Evolutionary conservation across 108 stramenopile species (phyloP).

Genomic region (Conticribra guillardii): DNA sequence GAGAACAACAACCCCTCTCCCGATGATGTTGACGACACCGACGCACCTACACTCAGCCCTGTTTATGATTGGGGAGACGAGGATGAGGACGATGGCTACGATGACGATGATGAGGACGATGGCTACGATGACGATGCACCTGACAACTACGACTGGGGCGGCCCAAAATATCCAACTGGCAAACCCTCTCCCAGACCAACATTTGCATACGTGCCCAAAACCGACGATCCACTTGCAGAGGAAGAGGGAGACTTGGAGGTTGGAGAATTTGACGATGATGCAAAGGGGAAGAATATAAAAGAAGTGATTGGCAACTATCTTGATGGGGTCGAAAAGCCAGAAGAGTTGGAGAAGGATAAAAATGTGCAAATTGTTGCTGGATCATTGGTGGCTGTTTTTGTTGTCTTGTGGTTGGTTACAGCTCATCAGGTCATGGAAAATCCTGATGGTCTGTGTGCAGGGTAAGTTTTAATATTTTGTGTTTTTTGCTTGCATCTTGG

Average conservation of each 20-base stretch:
- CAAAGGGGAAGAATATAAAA: constrained; percentile 11
- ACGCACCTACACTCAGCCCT: not conserved
- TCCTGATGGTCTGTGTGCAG: constrained; percentile 49
- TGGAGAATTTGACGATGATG: not conserved
- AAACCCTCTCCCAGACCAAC: constrained; percentile 16
- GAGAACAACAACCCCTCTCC: not conserved
- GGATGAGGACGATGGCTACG: not conserved
- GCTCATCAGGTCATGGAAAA: constrained; percentile 46
- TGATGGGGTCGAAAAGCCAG: constrained; percentile 33
- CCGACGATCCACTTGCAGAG: constrained; percentile 6
- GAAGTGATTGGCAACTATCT: constrained; percentile 29
- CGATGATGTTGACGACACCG: not conserved
- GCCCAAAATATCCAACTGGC: not conserved
- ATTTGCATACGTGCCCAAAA: constrained; percentile 4
- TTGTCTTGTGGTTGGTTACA: constrained; percentile 26
- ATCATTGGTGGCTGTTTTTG: constrained; percentile 24
- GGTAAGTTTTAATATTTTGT: constrained; percentile 21
- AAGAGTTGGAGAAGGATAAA: constrained; percentile 41
- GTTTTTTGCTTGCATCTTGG: not conserved
- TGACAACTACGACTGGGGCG: not conserved
- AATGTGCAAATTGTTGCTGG: constrained; percentile 44
- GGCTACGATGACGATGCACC: not conserved
- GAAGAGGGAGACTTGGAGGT: not conserved
- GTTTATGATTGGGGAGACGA: not conserved
- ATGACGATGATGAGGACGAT: not conserved